Evolutionary conservation across 1,284 basidiomycete species (phyloP).

Genomic region (Exobasidium rhododendri): DNA sequence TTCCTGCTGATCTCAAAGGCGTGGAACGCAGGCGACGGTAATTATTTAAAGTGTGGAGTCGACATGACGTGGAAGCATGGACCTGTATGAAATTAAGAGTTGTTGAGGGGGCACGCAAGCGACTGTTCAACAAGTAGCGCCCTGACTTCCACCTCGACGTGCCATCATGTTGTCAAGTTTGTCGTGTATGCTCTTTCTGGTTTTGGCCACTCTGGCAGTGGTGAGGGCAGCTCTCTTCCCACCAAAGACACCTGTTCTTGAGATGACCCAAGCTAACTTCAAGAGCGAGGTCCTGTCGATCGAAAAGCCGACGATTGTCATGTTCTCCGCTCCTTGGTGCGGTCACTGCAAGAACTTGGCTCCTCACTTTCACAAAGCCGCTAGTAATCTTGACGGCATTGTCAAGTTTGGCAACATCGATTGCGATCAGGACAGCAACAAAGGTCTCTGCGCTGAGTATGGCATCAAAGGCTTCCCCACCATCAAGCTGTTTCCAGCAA

Average conservation of each 20-base stretch:
- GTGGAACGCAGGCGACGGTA: too few species aligned
- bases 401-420: slow-evolving; percentile 86
- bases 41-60: too few species aligned
- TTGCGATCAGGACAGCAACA: slow-evolving; percentile 81
- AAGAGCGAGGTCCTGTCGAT: slow-evolving; percentile 46
- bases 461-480: slow-evolving; percentile 91
- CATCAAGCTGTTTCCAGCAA: slow-evolving; percentile 63
- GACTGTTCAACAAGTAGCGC: too few species aligned
- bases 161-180: neutral
- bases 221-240: slow-evolving; percentile 43
- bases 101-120: too few species aligned
- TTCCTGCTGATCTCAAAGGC: too few species aligned
- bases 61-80: too few species aligned
- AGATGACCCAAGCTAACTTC: slow-evolving; percentile 35
- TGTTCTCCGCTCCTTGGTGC: slow-evolving; percentile 57
- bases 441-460: slow-evolving; percentile 74
- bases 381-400: slow-evolving; percentile 72
- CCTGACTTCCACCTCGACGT: too few species aligned
- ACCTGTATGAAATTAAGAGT: too few species aligned
- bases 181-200: neutral
- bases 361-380: slow-evolving; percentile 80
- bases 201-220: neutral
- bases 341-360: slow-evolving; percentile 77
- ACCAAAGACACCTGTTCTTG: slow-evolving; percentile 36
- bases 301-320: slow-evolving; percentile 55